Evolutionary conservation across 495 filamentous ascomycete genomes (phyloP).

Genomic region (Pyrenopolyporus hunteri): DNA sequence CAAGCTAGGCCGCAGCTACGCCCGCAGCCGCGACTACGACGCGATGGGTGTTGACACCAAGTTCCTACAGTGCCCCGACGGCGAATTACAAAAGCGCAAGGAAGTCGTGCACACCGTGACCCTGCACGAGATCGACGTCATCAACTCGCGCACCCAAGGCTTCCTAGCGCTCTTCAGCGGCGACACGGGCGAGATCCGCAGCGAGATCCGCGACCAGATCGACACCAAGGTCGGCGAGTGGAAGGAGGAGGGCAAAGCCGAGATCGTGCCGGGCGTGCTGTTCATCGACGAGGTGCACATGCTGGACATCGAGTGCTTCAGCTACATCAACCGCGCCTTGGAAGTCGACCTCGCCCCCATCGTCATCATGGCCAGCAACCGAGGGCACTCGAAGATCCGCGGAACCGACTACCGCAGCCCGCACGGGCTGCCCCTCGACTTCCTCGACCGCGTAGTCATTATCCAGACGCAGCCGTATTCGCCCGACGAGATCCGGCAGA

Average conservation of each 20-base stretch:
- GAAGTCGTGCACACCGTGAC: slow-evolving; percentile 97
- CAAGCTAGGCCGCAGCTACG: slow-evolving; percentile 91
- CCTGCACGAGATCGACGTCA: slow-evolving; percentile 98
- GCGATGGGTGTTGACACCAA: slow-evolving; percentile 99
- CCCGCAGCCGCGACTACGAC: slow-evolving; percentile 95
- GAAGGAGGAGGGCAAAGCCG: slow-evolving; percentile 98
- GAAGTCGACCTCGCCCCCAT: slow-evolving; percentile 94
- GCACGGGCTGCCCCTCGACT: slow-evolving; percentile 93
- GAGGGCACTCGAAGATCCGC: slow-evolving; percentile 87
- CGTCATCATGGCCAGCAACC: slow-evolving; percentile 99
- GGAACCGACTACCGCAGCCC: slow-evolving; percentile 91
- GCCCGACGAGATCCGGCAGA: slow-evolving; percentile 84
- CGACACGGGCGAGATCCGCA: slow-evolving; percentile 96
- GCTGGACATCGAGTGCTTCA: slow-evolving; percentile 99
- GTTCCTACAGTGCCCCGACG: slow-evolving; percentile 97
- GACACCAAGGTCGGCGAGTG: slow-evolving; percentile 97
- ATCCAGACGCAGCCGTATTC: slow-evolving; percentile 93
- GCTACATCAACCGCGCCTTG: slow-evolving; percentile 95
- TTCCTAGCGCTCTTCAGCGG: slow-evolving; percentile 96
- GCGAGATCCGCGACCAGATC: slow-evolving; percentile 97
- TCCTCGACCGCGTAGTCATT: slow-evolving; percentile 95
- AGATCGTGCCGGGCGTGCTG: slow-evolving; percentile 94
- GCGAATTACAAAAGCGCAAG: slow-evolving; percentile 95
- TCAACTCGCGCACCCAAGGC: slow-evolving; percentile 96
- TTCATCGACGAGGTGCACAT: slow-evolving; percentile 99